These are phyloP conservation scores for Cyclotella kingstonii DNA, from an alignment of 108 stramenopile species.

Conservation along the genomic window DNA sequence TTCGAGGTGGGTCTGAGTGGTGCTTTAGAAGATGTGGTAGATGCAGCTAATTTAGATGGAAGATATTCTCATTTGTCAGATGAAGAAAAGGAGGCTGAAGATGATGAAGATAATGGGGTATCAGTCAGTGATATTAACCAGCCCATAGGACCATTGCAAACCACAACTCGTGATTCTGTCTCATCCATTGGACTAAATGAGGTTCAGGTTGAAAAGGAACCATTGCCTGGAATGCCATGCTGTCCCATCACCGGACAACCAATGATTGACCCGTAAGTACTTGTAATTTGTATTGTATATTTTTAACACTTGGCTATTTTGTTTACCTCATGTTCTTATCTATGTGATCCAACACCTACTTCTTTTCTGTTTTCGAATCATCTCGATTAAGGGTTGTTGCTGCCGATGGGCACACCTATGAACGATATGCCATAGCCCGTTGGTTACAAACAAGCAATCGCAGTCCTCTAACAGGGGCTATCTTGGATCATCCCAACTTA, in stretches of 20 bases:
- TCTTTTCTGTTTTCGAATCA: neutral
- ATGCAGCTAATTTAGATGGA: constrained; percentile 82
- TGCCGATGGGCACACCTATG: constrained; percentile 92
- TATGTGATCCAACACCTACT: neutral
- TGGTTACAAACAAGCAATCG: constrained; percentile 83
- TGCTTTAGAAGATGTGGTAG: constrained; percentile 57
- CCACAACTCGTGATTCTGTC: constrained; percentile 3
- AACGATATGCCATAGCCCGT: constrained; percentile 80
- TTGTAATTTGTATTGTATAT: too few relatives aligned
- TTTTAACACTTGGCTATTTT: too few relatives aligned
- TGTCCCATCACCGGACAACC: constrained; percentile 92
- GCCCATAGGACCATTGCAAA: neutral
- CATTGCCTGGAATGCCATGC: constrained; percentile 77
- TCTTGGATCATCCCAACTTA: constrained; percentile 66
- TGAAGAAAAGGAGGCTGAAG: constrained; percentile 26
- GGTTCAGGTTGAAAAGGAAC: constrained; percentile 6
- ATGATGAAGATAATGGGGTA: neutral
- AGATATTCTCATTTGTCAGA: constrained; percentile 45
- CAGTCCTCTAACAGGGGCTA: constrained; percentile 77
- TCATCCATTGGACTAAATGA: neutral
- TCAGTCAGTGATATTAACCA: neutral
- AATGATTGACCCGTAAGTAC: constrained; percentile 76
- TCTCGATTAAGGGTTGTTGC: constrained; percentile 57
- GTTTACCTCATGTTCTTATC: too few relatives aligned
- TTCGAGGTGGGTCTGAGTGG: constrained; percentile 62